Conservation (phyloP, 1,139 yeast species). For the Arxiozyma telluris region DNA sequence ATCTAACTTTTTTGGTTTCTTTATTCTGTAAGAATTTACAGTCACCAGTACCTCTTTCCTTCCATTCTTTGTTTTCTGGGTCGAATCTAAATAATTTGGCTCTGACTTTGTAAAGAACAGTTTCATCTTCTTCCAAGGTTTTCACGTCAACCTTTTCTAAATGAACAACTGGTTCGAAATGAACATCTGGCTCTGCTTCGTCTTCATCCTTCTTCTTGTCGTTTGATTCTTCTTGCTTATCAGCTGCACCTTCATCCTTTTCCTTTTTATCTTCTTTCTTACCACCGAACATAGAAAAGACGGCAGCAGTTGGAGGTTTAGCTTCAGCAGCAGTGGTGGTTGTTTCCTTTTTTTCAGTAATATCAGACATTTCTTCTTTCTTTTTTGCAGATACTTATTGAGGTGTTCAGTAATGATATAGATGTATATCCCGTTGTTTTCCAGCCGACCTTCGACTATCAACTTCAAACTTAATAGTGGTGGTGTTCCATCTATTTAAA, state of each 20-base stretch:
- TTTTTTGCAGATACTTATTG: neutral
- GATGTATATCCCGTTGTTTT: neutral
- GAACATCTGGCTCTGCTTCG: slow-evolving; percentile 85
- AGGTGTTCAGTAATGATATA: neutral
- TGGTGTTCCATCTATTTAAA: neutral
- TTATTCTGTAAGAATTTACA: slow-evolving; percentile 92
- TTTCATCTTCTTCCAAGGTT: slow-evolving; percentile 95
- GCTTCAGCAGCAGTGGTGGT: slow-evolving; percentile 13
- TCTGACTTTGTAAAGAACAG: slow-evolving; percentile 75
- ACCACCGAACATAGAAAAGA: slow-evolving; percentile 88
- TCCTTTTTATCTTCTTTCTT: slow-evolving; percentile 48
- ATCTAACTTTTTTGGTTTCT: slow-evolving; percentile 67
- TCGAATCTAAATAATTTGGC: slow-evolving; percentile 93
- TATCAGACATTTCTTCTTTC: slow-evolving; percentile 26
- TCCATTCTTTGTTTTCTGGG: slow-evolving; percentile 85
- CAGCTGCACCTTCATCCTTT: slow-evolving; percentile 8
- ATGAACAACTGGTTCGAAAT: slow-evolving; percentile 92
- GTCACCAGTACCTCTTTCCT: slow-evolving; percentile 99
- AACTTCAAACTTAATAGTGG: neutral
- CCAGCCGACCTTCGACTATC: no score
- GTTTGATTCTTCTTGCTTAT: slow-evolving; percentile 32
- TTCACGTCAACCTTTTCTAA: slow-evolving; percentile 93
- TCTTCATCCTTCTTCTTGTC: slow-evolving; percentile 38
- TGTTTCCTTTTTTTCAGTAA: slow-evolving; percentile 6
- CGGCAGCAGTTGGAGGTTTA: slow-evolving; percentile 60